Conservation (phyloP, 192 early-diverging fungal species). For the Podochytrium sp. region DNA sequence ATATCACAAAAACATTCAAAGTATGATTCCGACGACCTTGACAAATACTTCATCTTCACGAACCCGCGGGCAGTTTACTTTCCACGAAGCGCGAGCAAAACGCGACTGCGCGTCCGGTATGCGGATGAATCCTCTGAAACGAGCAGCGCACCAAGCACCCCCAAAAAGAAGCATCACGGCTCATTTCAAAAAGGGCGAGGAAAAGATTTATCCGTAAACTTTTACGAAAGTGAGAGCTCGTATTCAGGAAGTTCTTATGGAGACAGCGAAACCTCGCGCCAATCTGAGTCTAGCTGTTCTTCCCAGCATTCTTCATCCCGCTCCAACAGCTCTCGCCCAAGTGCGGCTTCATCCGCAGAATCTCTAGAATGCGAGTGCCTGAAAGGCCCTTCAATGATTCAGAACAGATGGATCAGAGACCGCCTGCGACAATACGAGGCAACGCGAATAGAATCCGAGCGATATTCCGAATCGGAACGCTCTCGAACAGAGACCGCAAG, state of each 20-base stretch:
- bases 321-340: not conserved
- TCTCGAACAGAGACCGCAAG: not conserved
- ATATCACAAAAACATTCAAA: not conserved
- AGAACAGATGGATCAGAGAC: not conserved
- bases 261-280: not conserved
- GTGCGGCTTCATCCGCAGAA: not conserved
- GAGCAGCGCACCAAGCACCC: not conserved
- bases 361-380: not conserved
- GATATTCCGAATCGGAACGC: not conserved
- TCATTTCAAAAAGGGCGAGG: not conserved
- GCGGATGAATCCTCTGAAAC: not conserved
- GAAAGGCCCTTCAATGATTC: not conserved
- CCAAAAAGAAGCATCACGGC: not conserved
- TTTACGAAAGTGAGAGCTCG: constrained; percentile 7
- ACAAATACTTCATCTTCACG: constrained; percentile 16
- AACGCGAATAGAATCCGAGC: not conserved
- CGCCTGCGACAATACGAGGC: not conserved
- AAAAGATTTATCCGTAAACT: not conserved
- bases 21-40: not conserved
- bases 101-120: not conserved
- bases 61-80: not conserved
- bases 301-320: not conserved
- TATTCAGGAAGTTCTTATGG: not conserved
- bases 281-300: not conserved
- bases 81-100: not conserved